Evolutionary conservation across 1,139 yeast genomes (phyloP).

Genomic region (Pneumocystis carinii): DNA sequence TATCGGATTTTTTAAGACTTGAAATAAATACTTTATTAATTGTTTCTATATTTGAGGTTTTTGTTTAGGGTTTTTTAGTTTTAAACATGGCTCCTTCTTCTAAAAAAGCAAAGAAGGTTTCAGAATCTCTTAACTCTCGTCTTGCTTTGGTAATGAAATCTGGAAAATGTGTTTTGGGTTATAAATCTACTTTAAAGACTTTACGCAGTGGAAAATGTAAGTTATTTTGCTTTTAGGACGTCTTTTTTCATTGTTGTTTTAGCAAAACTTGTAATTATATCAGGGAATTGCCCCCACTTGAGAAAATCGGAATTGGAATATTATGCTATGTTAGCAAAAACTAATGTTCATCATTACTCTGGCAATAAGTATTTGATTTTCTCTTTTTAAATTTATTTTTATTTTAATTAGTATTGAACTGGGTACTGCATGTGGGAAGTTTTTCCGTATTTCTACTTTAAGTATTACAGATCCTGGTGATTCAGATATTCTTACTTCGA

Average conservation of each 20-base stretch:
- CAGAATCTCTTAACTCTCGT: constrained; percentile 95
- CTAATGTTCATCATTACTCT: constrained; percentile 92
- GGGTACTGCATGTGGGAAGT: constrained; percentile 99
- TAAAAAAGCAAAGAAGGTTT: constrained; percentile 55
- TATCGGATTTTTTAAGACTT: background rate
- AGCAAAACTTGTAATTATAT: constrained; percentile 93
- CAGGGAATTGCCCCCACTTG: constrained; percentile 99
- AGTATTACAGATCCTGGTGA: constrained; percentile 98
- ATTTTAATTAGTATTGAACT: constrained; percentile 60
- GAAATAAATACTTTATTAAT: background rate
- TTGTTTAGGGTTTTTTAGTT: constrained; percentile 16
- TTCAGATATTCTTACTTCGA: constrained; percentile 74
- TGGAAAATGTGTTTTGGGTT: constrained; percentile 99
- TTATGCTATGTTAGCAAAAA: constrained; percentile 99
- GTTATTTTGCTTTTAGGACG: constrained; percentile 6
- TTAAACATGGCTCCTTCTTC: constrained; percentile 3
- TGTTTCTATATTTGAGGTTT: background rate
- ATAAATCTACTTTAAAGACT: constrained; percentile 97
- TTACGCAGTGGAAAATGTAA: constrained; percentile 68
- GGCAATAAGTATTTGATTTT: constrained; percentile 46
- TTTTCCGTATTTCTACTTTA: constrained; percentile 98
- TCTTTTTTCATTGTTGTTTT: background rate
- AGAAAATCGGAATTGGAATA: constrained; percentile 99
- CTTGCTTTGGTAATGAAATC: constrained; percentile 96
- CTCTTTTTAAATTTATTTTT: background rate